A percentile compares a stretch with the other conserved stretches of the same genome.
These are phyloP conservation scores for Peronospora destructor DNA, from an alignment of 352 stramenopile species.

Conservation along the genomic window DNA sequence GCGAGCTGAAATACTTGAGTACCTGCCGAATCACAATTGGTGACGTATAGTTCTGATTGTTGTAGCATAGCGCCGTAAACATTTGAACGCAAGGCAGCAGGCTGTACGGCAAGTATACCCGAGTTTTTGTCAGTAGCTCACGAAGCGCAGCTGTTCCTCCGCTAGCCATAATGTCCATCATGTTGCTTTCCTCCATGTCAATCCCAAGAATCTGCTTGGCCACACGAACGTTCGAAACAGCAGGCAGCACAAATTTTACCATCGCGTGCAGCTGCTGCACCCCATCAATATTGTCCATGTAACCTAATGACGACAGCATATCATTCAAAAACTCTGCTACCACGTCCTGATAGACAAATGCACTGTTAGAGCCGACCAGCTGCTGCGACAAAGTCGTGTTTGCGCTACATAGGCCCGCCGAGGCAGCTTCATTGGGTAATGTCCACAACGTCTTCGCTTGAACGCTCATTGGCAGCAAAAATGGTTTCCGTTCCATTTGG, in stretches of 20 bases:
- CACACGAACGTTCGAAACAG: slow-evolving; percentile 36
- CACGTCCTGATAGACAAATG: slow-evolving; percentile 43
- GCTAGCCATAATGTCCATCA: slow-evolving; percentile 8
- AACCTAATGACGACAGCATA: slow-evolving; percentile 44
- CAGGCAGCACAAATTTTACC: slow-evolving; percentile 52
- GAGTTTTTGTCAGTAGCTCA: slow-evolving; percentile 30
- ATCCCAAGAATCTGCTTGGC: slow-evolving; percentile 31
- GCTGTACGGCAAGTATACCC: slow-evolving; percentile 31
- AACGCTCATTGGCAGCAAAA: slow-evolving; percentile 27
- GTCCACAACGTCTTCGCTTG: slow-evolving; percentile 27
- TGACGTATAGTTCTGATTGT: slow-evolving; percentile 21
- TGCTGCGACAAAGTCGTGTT: slow-evolving; percentile 1
- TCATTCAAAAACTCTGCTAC: slow-evolving; percentile 55
- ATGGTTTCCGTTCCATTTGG: slow-evolving; percentile 7
- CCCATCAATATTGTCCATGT: slow-evolving; percentile 41
- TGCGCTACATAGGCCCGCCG: slow-evolving; percentile 6
- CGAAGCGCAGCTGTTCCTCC: slow-evolving; percentile 11
- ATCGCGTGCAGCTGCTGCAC: slow-evolving; percentile 50
- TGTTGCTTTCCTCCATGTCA: slow-evolving; percentile 13
- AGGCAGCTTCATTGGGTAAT: slow-evolving; percentile 22
- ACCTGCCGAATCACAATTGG: slow-evolving; percentile 37
- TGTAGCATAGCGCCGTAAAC: slow-evolving; percentile 43
- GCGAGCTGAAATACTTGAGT: slow-evolving; percentile 45
- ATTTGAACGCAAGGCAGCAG: slow-evolving; percentile 43
- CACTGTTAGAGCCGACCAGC: slow-evolving; percentile 4